phyloP scores from a whole-genome alignment of 2,329 filamentous ascomycete genomes.

The Curvularia eragrostidis region DNA sequence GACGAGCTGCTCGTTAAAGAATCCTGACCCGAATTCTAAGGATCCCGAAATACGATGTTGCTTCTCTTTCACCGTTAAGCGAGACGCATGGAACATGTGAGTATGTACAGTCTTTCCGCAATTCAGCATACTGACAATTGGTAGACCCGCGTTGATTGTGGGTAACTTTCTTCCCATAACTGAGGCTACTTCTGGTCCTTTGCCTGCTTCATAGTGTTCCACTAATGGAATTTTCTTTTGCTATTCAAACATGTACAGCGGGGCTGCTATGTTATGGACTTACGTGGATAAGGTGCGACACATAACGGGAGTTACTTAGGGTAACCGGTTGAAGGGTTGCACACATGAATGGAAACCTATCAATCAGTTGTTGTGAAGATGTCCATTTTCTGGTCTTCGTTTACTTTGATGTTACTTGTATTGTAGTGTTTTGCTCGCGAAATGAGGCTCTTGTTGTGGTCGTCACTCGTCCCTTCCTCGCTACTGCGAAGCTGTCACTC shows the following conservation, averaged over 20 bases:
- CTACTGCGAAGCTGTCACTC: neutral
- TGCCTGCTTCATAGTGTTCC: constrained; percentile 19
- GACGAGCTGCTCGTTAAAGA: constrained; percentile 91
- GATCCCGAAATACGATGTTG: constrained; percentile 86
- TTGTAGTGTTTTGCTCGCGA: neutral
- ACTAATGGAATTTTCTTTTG: neutral
- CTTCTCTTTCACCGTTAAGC: constrained; percentile 95
- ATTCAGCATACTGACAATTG: constrained; percentile 39
- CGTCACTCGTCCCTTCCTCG: constrained; percentile 8
- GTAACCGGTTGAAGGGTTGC: neutral
- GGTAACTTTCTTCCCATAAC: constrained; percentile 95
- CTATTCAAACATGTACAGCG: neutral
- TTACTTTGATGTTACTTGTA: constrained; percentile 3
- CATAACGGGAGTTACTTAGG: neutral
- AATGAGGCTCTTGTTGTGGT: neutral
- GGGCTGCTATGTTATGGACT: neutral
- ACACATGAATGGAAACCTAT: neutral
- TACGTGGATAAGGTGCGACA: neutral
- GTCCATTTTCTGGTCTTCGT: constrained; percentile 1
- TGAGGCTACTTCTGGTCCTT: constrained; percentile 36
- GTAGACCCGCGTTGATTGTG: constrained; percentile 84
- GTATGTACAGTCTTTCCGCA: constrained; percentile 48
- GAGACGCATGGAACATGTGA: constrained; percentile 96
- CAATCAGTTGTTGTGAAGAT: constrained; percentile 1
- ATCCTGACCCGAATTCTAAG: constrained; percentile 65